Evolutionary conservation across 2,329 filamentous ascomycete genomes (phyloP).

Genomic region (Botrytis pseudocinerea): DNA sequence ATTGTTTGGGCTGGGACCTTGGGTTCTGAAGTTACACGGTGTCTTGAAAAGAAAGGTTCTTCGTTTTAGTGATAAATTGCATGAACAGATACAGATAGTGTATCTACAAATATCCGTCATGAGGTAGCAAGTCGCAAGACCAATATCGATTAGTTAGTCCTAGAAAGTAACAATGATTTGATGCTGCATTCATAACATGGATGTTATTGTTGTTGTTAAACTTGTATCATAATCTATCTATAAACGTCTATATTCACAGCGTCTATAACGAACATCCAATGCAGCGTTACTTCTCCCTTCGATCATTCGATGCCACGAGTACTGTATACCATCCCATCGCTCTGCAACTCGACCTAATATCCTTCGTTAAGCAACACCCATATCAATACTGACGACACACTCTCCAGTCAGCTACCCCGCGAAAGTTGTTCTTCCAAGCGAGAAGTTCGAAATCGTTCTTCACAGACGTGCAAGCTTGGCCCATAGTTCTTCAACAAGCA

Average conservation of each 20-base stretch:
- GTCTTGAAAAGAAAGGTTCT: constrained; percentile 7
- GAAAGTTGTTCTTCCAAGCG: not conserved
- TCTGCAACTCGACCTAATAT: not conserved
- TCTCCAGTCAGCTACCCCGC: not conserved
- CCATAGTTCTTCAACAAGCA: not conserved
- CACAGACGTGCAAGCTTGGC: not conserved
- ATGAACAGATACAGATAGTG: constrained; percentile 1
- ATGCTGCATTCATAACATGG: not conserved
- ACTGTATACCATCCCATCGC: not conserved
- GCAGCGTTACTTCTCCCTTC: not conserved
- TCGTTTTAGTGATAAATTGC: constrained; percentile 8
- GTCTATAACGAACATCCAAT: not conserved
- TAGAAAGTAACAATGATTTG: not conserved
- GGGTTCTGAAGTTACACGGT: constrained; percentile 15
- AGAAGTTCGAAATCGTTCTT: not conserved
- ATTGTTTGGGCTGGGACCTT: constrained; percentile 7
- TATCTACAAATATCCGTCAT: constrained; percentile 17
- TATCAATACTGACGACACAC: not conserved
- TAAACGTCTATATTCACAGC: not conserved
- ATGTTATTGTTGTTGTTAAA: not conserved
- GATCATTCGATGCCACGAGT: not conserved
- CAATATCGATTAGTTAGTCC: not conserved
- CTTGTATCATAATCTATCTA: not conserved
- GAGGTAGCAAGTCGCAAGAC: constrained; percentile 7
- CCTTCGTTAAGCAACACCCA: not conserved